Conservation (phyloP, 345 rosid genomes). For the Linum trigynum region DNA sequence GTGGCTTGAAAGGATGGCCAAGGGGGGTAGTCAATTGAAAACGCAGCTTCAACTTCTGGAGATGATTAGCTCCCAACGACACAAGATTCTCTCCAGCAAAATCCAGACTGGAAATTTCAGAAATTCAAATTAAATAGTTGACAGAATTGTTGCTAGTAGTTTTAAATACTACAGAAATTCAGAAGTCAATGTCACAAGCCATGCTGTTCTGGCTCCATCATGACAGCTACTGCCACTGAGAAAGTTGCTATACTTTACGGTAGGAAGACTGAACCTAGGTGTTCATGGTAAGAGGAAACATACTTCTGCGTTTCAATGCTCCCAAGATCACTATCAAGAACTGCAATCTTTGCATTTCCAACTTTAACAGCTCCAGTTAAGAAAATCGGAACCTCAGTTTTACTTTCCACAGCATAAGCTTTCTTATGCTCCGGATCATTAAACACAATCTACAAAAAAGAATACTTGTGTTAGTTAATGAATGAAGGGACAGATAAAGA, state of each 20-base stretch:
- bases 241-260: not conserved
- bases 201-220: not conserved
- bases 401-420: slow-evolving; percentile 51
- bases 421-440: slow-evolving; percentile 53
- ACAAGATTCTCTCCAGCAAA: slow-evolving; percentile 46
- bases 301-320: slow-evolving; percentile 72
- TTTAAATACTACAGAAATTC: not conserved
- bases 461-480: not conserved
- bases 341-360: slow-evolving; percentile 61
- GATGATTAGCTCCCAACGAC: slow-evolving; percentile 86
- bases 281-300: slow-evolving; percentile 3
- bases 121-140: not conserved
- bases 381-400: slow-evolving; percentile 46
- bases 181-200: not conserved
- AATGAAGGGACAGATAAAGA: slow-evolving; percentile 10
- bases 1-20: slow-evolving; percentile 71
- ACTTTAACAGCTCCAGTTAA: slow-evolving; percentile 55
- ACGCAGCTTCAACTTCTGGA: slow-evolving; percentile 78
- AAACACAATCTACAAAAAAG: slow-evolving; percentile 39
- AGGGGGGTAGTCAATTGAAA: slow-evolving; percentile 60
- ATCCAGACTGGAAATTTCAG: slow-evolving; percentile 48
- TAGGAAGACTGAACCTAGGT: not conserved
- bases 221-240: not conserved
- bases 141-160: not conserved
- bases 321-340: slow-evolving; percentile 83